Percentiles rank a stretch among this genome's conserved stretches.
phyloP scores from a whole-genome alignment of 177 flowering plant species.

The Tripterygium wilfordii region DNA sequence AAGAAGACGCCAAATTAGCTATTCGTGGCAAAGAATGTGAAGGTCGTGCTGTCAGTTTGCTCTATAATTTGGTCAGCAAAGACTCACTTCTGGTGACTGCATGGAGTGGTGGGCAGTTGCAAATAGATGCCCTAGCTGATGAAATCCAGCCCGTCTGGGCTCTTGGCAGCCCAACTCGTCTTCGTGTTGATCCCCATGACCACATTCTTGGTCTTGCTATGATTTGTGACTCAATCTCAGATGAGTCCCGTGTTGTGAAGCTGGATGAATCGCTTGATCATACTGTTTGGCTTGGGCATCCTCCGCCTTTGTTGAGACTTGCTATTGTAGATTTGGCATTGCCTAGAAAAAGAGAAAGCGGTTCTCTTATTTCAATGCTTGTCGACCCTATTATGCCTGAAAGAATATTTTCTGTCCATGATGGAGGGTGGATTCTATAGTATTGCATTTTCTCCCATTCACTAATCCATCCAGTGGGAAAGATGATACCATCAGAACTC shows the following conservation, averaged over 20 bases:
- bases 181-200: conserved; percentile 52
- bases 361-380: conserved; percentile 40
- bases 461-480: conserved; percentile 64
- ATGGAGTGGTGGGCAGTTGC: conserved; percentile 91
- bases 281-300: conserved; percentile 71
- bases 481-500: conserved; percentile 48
- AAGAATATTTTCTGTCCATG: conserved; percentile 71
- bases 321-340: conserved; percentile 90
- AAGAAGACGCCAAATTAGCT: conserved; percentile 31
- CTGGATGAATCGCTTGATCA: conserved; percentile 46
- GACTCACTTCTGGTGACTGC: conserved; percentile 80
- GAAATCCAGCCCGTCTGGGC: conserved; percentile 93
- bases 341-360: conserved; percentile 32
- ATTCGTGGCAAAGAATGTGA: conserved; percentile 42
- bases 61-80: conserved; percentile 68
- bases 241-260: conserved; percentile 28
- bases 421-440: conserved; percentile 83
- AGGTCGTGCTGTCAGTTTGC: conserved; percentile 80
- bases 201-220: conserved; percentile 68
- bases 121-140: conserved; percentile 93
- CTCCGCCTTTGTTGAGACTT: conserved; percentile 81
- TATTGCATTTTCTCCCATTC: conserved; percentile 93
- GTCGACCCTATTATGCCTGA: conserved; percentile 73
- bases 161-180: conserved; percentile 50
- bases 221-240: conserved; percentile 71